A percentile compares a stretch with the other conserved stretches of the same genome.
These are phyloP conservation scores for Grifola frondosa DNA, from an alignment of 1,284 basidiomycete genomes.

Conservation along the genomic window DNA sequence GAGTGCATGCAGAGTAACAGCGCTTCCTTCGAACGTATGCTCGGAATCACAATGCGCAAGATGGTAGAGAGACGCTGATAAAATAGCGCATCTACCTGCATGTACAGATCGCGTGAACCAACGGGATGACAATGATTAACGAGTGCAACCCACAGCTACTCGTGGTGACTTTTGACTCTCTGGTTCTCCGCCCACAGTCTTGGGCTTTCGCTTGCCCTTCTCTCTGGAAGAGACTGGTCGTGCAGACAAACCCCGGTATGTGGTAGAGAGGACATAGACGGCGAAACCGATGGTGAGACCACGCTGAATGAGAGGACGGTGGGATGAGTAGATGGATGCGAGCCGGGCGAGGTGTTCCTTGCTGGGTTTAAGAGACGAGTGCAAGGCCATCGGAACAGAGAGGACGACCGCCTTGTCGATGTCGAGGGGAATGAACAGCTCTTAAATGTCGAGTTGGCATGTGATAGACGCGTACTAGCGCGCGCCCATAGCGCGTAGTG, in stretches of 20 bases:
- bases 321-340: conserved; percentile 51
- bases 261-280: conserved; percentile 58
- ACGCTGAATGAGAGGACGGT: conserved; percentile 72
- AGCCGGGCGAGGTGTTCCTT: conserved; percentile 40
- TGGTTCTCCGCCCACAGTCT: conserved; percentile 31
- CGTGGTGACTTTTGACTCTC: conserved; percentile 46
- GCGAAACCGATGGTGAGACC: conserved; percentile 64
- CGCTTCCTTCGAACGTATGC: conserved; percentile 83
- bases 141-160: conserved; percentile 57
- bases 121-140: conserved; percentile 6
- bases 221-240: conserved; percentile 33
- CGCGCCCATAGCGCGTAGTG: no score
- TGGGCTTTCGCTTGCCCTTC: conserved; percentile 42
- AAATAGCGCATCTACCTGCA: conserved; percentile 86
- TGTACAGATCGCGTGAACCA: neutral
- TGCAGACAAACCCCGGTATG: conserved; percentile 53
- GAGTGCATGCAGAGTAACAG: conserved; percentile 87
- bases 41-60: conserved; percentile 87
- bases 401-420: no score
- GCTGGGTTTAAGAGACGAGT: conserved; percentile 28
- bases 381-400: conserved; percentile 27
- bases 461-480: no score
- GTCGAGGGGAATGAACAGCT: no score
- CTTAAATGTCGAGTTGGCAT: no score
- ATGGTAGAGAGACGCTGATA: conserved; percentile 80